A percentile compares a stretch with the other conserved stretches of the same genome.
Evolutionary conservation across 306 rosid genomes (phyloP).

Genomic region (Lathyrus sativus): DNA sequence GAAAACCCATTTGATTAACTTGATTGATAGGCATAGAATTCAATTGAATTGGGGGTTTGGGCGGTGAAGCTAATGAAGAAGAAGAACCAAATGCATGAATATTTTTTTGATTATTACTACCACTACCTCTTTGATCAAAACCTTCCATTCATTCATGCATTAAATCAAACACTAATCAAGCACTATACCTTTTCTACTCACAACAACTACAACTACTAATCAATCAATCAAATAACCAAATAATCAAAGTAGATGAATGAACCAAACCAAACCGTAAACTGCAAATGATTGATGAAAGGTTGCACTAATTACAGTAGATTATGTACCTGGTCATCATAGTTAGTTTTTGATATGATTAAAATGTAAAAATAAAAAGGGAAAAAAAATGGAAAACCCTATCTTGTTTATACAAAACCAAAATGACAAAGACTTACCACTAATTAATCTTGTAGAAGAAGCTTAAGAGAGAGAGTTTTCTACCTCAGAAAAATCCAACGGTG

Average conservation of each 20-base stretch:
- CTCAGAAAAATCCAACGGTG: conserved; percentile 9
- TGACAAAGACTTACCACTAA: conserved; percentile 28
- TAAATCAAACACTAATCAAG: conserved; percentile 23
- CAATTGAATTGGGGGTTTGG: conserved; percentile 45
- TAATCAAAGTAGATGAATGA: background rate
- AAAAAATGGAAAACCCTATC: conserved; percentile 41
- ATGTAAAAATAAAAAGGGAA: background rate
- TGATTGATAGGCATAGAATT: conserved; percentile 33
- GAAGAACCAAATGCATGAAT: conserved; percentile 38
- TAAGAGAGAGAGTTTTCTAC: background rate
- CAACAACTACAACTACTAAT: background rate
- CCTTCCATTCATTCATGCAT: conserved; percentile 67
- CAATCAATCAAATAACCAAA: conserved; percentile 6
- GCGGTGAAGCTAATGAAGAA: conserved; percentile 6
- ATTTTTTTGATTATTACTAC: conserved; percentile 38
- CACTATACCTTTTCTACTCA: conserved; percentile 22
- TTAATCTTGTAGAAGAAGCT: conserved; percentile 1
- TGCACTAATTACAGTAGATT: conserved; percentile 24
- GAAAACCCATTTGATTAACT: conserved; percentile 50
- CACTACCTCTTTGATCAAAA: conserved; percentile 39
- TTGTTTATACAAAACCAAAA: conserved; percentile 3
- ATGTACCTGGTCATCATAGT: conserved; percentile 39
- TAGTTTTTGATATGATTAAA: background rate
- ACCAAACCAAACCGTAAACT: conserved; percentile 12
- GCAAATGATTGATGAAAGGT: conserved; percentile 17